Evolutionary conservation across 2,329 filamentous ascomycete species (phyloP), one percentile per base, ranked within the genome.

Genomic region (Fusarium sp.): DNA sequence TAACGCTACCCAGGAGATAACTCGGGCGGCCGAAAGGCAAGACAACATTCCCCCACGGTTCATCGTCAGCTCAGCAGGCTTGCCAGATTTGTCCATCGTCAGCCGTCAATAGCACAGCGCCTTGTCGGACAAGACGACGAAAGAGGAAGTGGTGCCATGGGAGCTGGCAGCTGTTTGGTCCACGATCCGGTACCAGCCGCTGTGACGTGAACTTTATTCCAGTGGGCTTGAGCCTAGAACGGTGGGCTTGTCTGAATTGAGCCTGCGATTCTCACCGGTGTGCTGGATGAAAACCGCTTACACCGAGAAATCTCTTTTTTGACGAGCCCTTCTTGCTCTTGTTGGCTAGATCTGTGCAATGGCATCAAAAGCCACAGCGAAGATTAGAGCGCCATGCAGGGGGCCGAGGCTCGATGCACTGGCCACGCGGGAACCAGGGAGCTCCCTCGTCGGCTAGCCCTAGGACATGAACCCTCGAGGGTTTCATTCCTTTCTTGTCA

Each of bases 401-500:
- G 69, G 63, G 30, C 47, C 30, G 38, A 65, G 57, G 27, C 40
- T 71, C 22, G 35, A 69, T 58, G 72, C 73, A 78, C 65, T 71
- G 73, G 65, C 76, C 73, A 77, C 62, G 66, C 76, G 76, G 76
- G 75, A 78, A 33, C 65, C 66, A 75, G 69, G 65, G 60, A 70
- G 56, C 65, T 76, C 59, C 52, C 63, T 77, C 63, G 17, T 64
- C 72, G 52, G 62, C 65, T 72, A 77, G 67, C 74, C 67, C 45
- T 76, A 66, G 57, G 62, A 66, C 64, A 25, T 63, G 35, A 68
- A 59, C 54, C 59, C 45, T 66, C 58, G 22, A 73, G 57, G 69
- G 65, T 70, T 56, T 59, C 60, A 43, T 40, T 64, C 40, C 54
- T 69, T 62, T 32, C 56, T 54, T 63, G 65, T 54, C 63, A 38